Base-by-base conservation (phyloP, 108 stramenopile species). In the Nitzschia sp. region DNA sequence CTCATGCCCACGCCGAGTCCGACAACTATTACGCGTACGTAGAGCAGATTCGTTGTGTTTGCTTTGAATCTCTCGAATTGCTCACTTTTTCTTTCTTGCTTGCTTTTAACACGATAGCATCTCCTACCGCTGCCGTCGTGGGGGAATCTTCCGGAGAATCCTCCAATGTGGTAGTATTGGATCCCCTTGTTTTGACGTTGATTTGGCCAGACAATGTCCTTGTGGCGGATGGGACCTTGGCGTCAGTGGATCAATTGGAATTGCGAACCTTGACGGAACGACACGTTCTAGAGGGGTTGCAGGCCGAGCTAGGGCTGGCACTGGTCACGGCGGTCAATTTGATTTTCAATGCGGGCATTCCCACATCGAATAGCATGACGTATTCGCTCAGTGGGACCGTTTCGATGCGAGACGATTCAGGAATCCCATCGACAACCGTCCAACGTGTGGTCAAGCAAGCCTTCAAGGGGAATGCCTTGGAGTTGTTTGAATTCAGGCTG, bases 401-500 rank as follows among this genome's bases (percentile, higher is more conserved):
- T 15, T 8, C 47, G 15, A 8, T 67, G 21, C 26, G 17, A 2
- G 31, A 1, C 17, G 19, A 29, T 15, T 30, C 54, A 15, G 30
- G 18, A 28, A 55, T 67, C 25, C 23, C 51, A 24, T 45, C 33
- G 6, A 8, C 34, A 9, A 55, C 38, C 3, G 28, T 67, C 17
- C 66, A 67, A 42, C 26, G 26, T 11, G 3, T 63, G 3, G 28
- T 74, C n/a, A 45, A 55, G 3, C 32, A 21, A 5, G 30, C 73
- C 24, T 74, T 74, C 56, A n/a, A 49, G 17, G 59, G 46, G 9
- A 66, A 74, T 36, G 73, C 58, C n/a, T 31, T 59, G 46, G 65
- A 66, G 23, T 32, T 74, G 23, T 74, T 60, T 26, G 19, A 45
- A 11, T 66, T 66, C 21, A 28, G 65, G 1, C 28, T 74, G 32